Evolutionary conservation across 2,329 filamentous ascomycete genomes (phyloP).

Genomic region (Colletotrichum phormii): DNA sequence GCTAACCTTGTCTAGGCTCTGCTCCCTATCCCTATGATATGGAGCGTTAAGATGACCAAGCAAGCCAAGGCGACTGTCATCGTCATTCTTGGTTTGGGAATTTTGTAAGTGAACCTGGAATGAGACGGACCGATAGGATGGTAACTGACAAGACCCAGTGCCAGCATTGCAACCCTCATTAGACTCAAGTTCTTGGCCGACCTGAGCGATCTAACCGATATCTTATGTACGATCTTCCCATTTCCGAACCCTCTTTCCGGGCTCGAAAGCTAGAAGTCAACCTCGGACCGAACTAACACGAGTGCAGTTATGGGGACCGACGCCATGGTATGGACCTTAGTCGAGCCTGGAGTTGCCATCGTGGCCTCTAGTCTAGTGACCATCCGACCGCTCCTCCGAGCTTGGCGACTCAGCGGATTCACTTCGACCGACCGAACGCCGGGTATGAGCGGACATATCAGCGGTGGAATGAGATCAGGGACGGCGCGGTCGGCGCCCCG

Average conservation of each 20-base stretch:
- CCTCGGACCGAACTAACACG: background rate
- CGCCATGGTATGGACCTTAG: constrained; percentile 67
- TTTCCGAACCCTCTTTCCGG: too few species aligned
- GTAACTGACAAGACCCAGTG: constrained; percentile 46
- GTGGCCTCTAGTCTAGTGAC: constrained; percentile 65
- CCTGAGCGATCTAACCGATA: constrained; percentile 57
- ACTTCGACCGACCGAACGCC: constrained; percentile 52
- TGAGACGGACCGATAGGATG: background rate
- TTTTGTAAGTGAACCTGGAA: constrained; percentile 55
- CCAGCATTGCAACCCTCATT: constrained; percentile 65
- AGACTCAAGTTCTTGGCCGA: constrained; percentile 61
- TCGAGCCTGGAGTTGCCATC: constrained; percentile 68
- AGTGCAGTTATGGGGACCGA: constrained; percentile 59
- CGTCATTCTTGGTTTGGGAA: constrained; percentile 59
- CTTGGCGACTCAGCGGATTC: constrained; percentile 60
- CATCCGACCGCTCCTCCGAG: constrained; percentile 64
- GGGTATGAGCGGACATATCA: constrained; percentile 39
- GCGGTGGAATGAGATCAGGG: constrained; percentile 44
- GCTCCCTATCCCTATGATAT: constrained; percentile 65
- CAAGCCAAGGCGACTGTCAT: constrained; percentile 65
- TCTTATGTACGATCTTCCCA: constrained; percentile 55
- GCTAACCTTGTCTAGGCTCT: constrained; percentile 51
- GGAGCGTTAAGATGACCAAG: constrained; percentile 64
- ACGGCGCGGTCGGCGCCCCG: constrained; percentile 42
- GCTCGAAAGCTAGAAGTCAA: background rate